These are phyloP conservation scores for Poterioochromonas sp. DNA, from an alignment of 352 stramenopile species.

Conservation along the genomic window DNA sequence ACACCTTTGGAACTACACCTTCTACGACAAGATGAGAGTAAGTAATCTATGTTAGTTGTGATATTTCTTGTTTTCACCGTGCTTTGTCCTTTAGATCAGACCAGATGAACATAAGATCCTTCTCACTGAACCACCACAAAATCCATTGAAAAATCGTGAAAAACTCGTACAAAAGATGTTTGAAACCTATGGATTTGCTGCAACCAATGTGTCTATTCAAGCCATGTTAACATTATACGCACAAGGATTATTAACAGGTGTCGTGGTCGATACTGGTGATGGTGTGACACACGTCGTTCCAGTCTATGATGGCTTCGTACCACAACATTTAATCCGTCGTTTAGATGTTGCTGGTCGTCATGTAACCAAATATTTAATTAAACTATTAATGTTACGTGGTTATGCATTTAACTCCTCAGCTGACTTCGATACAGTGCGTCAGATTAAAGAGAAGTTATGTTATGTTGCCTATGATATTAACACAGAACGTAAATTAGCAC, in stretches of 20 bases:
- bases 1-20: slow-evolving; percentile 91
- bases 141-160: slow-evolving; percentile 77
- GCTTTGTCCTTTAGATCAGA: slow-evolving; percentile 35
- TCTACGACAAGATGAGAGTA: slow-evolving; percentile 68
- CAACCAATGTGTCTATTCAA: slow-evolving; percentile 76
- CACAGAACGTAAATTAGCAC: slow-evolving; percentile 54
- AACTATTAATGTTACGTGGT: slow-evolving; percentile 68
- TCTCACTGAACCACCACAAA: slow-evolving; percentile 78
- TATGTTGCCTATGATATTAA: slow-evolving; percentile 79
- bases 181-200: slow-evolving; percentile 79
- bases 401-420: slow-evolving; percentile 80
- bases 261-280: slow-evolving; percentile 82
- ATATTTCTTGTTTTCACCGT: not conserved
- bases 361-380: slow-evolving; percentile 88
- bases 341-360: slow-evolving; percentile 79
- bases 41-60: slow-evolving; percentile 38
- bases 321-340: slow-evolving; percentile 72
- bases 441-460: slow-evolving; percentile 87
- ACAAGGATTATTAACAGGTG: slow-evolving; percentile 50
- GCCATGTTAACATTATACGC: slow-evolving; percentile 84
- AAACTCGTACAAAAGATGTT: slow-evolving; percentile 84
- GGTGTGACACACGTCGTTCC: slow-evolving; percentile 82
- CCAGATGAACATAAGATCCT: slow-evolving; percentile 67
- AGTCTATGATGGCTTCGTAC: slow-evolving; percentile 77
- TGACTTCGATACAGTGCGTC: slow-evolving; percentile 79